Percentiles rank a stretch among this genome's conserved stretches.
Evolutionary conservation across 2,329 filamentous ascomycete genomes (phyloP).

Genomic region (Fusarium virguliforme): DNA sequence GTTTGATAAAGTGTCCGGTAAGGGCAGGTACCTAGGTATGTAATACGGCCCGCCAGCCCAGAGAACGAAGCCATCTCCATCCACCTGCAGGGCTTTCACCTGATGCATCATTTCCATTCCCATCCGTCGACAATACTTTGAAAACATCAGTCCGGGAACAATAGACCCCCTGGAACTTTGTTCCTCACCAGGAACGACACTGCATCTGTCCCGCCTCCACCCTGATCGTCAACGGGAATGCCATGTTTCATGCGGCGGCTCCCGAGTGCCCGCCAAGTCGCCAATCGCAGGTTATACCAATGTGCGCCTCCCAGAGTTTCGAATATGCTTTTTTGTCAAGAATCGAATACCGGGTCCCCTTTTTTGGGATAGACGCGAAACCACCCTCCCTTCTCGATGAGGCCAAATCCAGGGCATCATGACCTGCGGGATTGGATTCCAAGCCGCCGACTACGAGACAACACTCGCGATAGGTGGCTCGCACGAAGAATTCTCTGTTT

Average conservation of each 20-base stretch:
- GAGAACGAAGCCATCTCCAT: slow-evolving; percentile 12
- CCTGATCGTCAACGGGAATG: slow-evolving; percentile 38
- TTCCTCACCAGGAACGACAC: slow-evolving; percentile 2
- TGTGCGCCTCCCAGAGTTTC: slow-evolving; percentile 1
- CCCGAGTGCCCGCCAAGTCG: slow-evolving; percentile 20
- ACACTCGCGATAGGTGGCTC: slow-evolving; percentile 12
- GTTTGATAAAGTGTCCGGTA: slow-evolving; percentile 30
- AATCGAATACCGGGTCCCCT: slow-evolving; percentile 2
- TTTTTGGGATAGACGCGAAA: background rate
- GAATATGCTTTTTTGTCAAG: background rate
- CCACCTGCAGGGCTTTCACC: slow-evolving; percentile 32
- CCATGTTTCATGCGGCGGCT: slow-evolving; percentile 37
- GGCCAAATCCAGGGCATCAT: background rate
- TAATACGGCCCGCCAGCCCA: slow-evolving; percentile 22
- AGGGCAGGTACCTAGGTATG: slow-evolving; percentile 22
- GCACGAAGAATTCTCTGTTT: slow-evolving; percentile 31
- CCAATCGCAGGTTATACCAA: slow-evolving; percentile 8
- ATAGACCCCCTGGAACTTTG: slow-evolving; percentile 4
- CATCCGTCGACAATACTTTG: background rate
- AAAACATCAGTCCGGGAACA: slow-evolving; percentile 2
- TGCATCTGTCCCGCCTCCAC: slow-evolving; percentile 29
- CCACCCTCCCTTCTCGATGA: background rate
- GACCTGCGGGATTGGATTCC: slow-evolving; percentile 31
- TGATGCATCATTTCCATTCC: slow-evolving; percentile 34
- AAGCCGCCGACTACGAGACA: slow-evolving; percentile 31